Base-by-base conservation (phyloP, 441 rosid species). In the Gossypium davidsonii region DNA sequence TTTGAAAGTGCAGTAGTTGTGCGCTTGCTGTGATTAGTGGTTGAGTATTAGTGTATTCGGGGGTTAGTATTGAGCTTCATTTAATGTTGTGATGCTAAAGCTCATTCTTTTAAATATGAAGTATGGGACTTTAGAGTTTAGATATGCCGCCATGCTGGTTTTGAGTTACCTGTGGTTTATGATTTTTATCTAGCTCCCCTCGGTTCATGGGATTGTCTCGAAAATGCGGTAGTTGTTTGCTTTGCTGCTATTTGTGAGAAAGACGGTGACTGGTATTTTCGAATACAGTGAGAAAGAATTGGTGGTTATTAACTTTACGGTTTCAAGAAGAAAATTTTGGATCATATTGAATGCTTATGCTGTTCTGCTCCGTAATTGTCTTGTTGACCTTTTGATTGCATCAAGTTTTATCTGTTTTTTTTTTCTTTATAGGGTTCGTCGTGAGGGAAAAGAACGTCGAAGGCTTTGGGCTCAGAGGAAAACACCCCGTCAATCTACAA, bases 391-490 rank as follows among this genome's bases (percentile, higher is more conserved):
- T 57, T 6, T 60, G 26, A 61, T 61, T 28, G 17, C 25, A 23
- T 72, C 11, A 17, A 26, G 52, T 39, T 70, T 17, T 46, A 48
- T 39, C 1, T 71, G 56, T 39, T 14, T 39, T 67, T 9, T 61
- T 31, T 21, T 21, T 21, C 34, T 51, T 14, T 15, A 4, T 73
- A 92, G 98, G 79, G 75, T 86, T 78, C 34, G 76, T 64, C 89
- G 87, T 4, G 94, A 92, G 82, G 85, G 90, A 82, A 94, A 92
- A 84, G 96, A 89, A 74, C 85, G 83, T 3, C 89, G 90, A 48
- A 88, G 84, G 79, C 58, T 67, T 56, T 88, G 89, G 89, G 92
- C 96, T 44, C 86, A 88, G 76, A 82, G 83, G 72, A 81, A 83
- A 83, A 86, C 90, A 7, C 90, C 87, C 0, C 72, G 74, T 9